Base-by-base conservation (phyloP, 192 early-diverging fungal genomes). In the Podochytrium sp. region DNA sequence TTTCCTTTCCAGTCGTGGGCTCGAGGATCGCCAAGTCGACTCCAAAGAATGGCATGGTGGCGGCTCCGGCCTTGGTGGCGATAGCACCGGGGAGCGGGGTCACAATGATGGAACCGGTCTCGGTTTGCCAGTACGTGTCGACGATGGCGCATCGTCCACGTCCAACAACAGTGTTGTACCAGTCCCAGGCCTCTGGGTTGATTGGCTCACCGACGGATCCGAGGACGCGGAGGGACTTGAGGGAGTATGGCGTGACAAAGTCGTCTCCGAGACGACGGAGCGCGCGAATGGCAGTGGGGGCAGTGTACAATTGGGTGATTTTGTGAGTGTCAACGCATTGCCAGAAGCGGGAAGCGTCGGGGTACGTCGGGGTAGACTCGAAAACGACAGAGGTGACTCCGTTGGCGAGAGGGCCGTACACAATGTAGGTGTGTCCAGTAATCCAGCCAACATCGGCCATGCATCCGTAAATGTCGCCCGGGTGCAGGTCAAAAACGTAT, bases 191-290 rank as follows among this genome's bases (percentile, higher is more conserved):
- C 73, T 97, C 95, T 43, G 95, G 94, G 79, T 97, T 96, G 82
- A 98, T 98, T 57, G 96, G 96, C 81, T 98, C 96, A 61, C 96
- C 96, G 14, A 98, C 96, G 20, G 93, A 92, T 49, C 95, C 96
- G 34, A 98, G 90, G 37, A 97, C 90, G 69, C 95, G 90, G 60
- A 98, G 89, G 20, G 90, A 87, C 34, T 88, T 89, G 58, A 98
- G 84, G 52, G 94, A 90, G 83, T 92, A 91, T 37, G 85, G 84
- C 57, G 87, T 85, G 33, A 98, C 88, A 81, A 84, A 86, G 5
- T 90, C 79, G 62, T 95, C 89, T 75, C 95, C 95, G 27, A 93
- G 79, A 41, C 95, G 89, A 52, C 95, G 91, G 66, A 98, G 86
- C n/a, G 96, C 93, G 53, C 96, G 92, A 76, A 98, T 97, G 59